Base-by-base conservation (phyloP, 306 rosid species). In the Neltuma alba region DNA sequence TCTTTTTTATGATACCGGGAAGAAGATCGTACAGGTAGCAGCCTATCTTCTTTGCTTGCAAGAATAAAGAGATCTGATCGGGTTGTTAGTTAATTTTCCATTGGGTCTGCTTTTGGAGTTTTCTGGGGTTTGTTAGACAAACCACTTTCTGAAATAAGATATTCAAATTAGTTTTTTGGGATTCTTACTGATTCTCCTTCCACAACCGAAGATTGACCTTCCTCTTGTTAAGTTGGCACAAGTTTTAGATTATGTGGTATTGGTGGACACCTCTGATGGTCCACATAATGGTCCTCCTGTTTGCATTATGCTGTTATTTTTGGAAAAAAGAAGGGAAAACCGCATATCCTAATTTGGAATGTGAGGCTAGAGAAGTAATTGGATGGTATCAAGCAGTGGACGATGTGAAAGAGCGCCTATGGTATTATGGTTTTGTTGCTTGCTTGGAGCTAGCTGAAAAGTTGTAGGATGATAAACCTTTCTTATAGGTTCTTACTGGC, bases 391-490 rank as follows among this genome's bases (percentile, higher is more conserved):
- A 42, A 5, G 25, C 58, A 28, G 23, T 21, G 21, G 68, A 40
- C 33, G 27, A 11, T 58, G 33, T 58, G 34, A 41, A 72, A 41
- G 70, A 70, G 62, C 27, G 40, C 21, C 72, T 70, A 15, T 45
- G 63, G 64, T 80, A 33, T 69, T 44, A 68, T 42, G 5, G 76
- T 58, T 80, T 58, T 7, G 23, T 34, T 55, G 16, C 47, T 21
- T 60, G 23, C 47, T 77, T 72, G 74, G 84, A 76, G 85, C 79
- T 44, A 28, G 42, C 79, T 58, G 72, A 30, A 57, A 48, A 81
- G 74, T 28, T 57, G 41, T 70, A 72, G 63, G 87, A 45, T 70
- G 82, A 76, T 36, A 64, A 44, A 52, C 23, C 76, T 65, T 85
- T 52, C 23, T 9, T 36, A 25, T 55, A 40, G n/a, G n/a, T n/a